Conservation (phyloP, 1,139 yeast genomes). For the Hanseniaspora sp. region DNA sequence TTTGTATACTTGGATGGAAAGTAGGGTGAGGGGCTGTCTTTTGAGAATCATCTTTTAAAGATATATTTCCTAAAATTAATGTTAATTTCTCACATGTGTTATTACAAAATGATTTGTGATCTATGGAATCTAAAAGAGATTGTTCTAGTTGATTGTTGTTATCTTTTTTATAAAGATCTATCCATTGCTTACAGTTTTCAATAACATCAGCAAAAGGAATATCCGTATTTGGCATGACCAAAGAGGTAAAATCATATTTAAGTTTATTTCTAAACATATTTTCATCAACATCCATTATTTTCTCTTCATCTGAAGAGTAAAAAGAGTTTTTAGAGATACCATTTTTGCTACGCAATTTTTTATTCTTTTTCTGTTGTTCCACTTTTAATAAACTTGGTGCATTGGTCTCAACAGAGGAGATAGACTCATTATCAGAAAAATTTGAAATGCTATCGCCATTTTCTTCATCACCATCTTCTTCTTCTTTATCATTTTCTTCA, state of each 20-base stretch:
- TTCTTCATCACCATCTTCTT: neutral
- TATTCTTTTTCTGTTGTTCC: neutral
- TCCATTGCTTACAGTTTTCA: conserved; percentile 9
- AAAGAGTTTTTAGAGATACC: neutral
- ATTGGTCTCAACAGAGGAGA: neutral
- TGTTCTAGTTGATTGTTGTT: conserved; percentile 9
- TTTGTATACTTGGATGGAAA: neutral
- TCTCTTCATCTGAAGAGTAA: conserved; percentile 13
- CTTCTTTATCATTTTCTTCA: neutral
- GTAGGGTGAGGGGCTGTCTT: neutral
- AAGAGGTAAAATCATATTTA: conserved; percentile 8
- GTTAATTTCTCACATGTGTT: conserved; percentile 13
- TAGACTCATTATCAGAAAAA: neutral
- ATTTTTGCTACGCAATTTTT: neutral
- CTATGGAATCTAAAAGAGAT: neutral
- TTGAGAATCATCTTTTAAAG: neutral
- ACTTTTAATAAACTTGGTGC: neutral
- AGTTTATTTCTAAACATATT: conserved; percentile 7
- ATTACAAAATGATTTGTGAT: conserved; percentile 9
- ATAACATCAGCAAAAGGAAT: conserved; percentile 1
- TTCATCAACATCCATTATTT: conserved; percentile 9
- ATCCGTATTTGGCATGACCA: conserved; percentile 12
- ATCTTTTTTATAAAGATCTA: conserved; percentile 2
- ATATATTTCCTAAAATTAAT: neutral
- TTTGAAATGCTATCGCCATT: neutral